Conservation (phyloP, 768 basidiomycete species). For the Dacryopinax spathularia region DNA sequence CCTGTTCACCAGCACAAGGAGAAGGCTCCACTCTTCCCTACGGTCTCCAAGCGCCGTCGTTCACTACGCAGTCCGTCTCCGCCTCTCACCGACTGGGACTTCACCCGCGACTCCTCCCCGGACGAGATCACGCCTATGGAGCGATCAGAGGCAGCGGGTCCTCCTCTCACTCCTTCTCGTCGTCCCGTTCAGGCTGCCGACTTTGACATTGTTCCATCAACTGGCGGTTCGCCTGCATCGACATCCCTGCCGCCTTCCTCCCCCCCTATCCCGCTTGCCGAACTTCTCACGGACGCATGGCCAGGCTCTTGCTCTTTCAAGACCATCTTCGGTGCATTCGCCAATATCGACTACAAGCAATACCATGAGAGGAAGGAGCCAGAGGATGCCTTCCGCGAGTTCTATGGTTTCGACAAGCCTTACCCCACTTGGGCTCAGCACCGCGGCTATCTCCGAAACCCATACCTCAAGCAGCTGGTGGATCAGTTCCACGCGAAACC, state of each 20-base stretch:
- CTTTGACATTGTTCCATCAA: no score
- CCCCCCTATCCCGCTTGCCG: background rate
- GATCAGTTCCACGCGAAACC: background rate
- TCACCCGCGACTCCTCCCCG: no score
- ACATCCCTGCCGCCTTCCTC: background rate
- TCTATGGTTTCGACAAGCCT: background rate
- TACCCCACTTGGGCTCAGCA: background rate
- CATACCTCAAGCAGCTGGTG: background rate
- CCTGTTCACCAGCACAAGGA: no score
- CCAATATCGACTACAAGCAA: background rate
- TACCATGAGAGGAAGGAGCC: background rate
- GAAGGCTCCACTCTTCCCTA: no score
- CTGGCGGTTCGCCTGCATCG: background rate
- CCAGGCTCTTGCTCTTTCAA: background rate
- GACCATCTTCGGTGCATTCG: background rate
- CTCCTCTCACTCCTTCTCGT: no score
- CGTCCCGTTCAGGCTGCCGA: no score
- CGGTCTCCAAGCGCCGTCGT: no score
- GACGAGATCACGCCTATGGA: no score
- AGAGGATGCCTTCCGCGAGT: background rate
- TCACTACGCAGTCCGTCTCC: no score
- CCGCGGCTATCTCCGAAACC: background rate
- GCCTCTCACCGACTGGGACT: no score
- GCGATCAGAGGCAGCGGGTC: no score
- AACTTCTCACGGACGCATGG: background rate